Base-by-base conservation (phyloP, 176 grass and related monocot genomes). In the Saccharum officinarum region DNA sequence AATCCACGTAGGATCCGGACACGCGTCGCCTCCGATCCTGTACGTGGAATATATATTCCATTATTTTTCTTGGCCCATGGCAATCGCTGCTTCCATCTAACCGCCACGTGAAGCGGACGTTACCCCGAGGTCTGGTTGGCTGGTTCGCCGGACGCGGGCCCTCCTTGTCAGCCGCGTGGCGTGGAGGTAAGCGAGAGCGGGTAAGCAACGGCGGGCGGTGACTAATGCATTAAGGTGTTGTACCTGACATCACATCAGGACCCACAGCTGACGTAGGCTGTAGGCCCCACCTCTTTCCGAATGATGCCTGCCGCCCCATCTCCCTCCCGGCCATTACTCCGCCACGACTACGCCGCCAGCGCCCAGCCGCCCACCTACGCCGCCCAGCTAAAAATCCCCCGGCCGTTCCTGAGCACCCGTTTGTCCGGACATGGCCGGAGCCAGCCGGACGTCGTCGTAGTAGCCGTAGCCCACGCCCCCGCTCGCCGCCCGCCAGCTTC, bases 131-230 rank as follows among this genome's bases (percentile, higher is more conserved):
- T 0, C 20, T 17, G 20, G 8, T 67, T 86, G 84, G 88, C 44
- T 12, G 15, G 0, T 0, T 15, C 0, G 2, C 0, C 0, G 0
- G 0, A 2, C 0, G 1, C 0, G 11, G 22, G 68, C 0, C 54
- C 83, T 1, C 0, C 4, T 0, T 0, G 69, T 4, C 39, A 5
- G 75, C 0, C 5, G 6, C 0, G 0, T 3, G 0, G 0, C 8
- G 0, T 0, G 5, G 22, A 67, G 84, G 84, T 76, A 40, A 41
- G 13, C 0, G 0, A 0, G 0, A 4, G 67, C 69, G 89, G 75
- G 89, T 80, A 91, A 84, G 85, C 8, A 0, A 3, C 1, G 89
- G 89, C 69, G 80, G 85, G 89, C 89, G 85, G 89, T 91, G 80
- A 30, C 13, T 17, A 76, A 50, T 61, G 23, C 2, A 22, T 63